Evolutionary conservation across 1,139 yeast genomes (phyloP).

Genomic region (Blastobotrys persicus): DNA sequence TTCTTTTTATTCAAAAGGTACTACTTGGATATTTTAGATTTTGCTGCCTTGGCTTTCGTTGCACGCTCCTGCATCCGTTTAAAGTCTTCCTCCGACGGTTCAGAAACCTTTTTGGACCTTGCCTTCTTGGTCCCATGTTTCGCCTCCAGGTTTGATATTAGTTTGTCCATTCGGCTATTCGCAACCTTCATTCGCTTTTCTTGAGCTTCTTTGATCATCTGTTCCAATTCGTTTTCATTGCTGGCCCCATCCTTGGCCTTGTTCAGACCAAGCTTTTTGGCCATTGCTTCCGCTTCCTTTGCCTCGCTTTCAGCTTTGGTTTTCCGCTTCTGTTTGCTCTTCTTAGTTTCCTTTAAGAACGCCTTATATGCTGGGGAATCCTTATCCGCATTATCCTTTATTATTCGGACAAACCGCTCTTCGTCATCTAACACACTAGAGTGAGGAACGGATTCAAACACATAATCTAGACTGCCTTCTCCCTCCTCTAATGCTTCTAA

Average conservation of each 20-base stretch:
- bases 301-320: constrained; percentile 58
- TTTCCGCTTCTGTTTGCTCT: constrained; percentile 52
- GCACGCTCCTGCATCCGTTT: constrained; percentile 37
- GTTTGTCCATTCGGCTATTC: constrained; percentile 44
- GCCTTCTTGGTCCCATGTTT: constrained; percentile 47
- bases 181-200: constrained; percentile 6
- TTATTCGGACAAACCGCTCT: constrained; percentile 58
- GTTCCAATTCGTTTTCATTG: constrained; percentile 27
- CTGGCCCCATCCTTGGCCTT: constrained; percentile 33
- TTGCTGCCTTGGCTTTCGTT: constrained; percentile 10
- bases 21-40: constrained; percentile 10
- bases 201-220: constrained; percentile 29
- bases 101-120: constrained; percentile 34
- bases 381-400: constrained; percentile 45
- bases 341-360: constrained; percentile 57
- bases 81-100: constrained; percentile 43
- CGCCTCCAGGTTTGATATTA: constrained; percentile 52
- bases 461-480: constrained; percentile 65
- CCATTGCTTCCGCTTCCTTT: constrained; percentile 62
- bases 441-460: constrained; percentile 78
- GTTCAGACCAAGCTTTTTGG: constrained; percentile 46
- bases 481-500: constrained; percentile 54
- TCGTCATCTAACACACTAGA: constrained; percentile 61
- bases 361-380: constrained; percentile 41
- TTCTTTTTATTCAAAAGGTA: neutral